phyloP scores from a whole-genome alignment of 1,139 yeast genomes.

The Candida anutae region DNA sequence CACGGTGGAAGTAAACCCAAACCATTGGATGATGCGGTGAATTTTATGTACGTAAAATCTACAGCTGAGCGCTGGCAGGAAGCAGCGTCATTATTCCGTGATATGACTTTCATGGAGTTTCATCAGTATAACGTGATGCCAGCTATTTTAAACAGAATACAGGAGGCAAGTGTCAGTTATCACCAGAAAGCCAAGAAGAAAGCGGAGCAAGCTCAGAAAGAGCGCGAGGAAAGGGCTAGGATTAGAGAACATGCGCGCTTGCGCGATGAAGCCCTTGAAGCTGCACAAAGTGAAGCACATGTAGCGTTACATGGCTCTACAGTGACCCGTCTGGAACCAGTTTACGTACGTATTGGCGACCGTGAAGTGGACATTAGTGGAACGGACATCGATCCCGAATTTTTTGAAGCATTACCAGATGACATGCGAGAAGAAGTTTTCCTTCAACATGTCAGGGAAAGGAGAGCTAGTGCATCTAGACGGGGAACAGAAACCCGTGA shows the following conservation, averaged over 20 bases:
- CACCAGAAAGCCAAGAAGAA: conserved; percentile 22
- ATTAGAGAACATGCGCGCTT: conserved; percentile 24
- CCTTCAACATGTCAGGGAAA: conserved; percentile 75
- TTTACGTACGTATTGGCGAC: conserved; percentile 70
- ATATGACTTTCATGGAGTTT: conserved; percentile 12
- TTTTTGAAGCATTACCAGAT: conserved; percentile 83
- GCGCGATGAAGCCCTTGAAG: conserved; percentile 26
- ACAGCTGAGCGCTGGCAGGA: conserved; percentile 70
- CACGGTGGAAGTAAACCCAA: conserved; percentile 2
- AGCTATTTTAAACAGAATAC: conserved; percentile 44
- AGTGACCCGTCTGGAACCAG: no score
- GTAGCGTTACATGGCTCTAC: no score
- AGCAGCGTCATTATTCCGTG: conserved; percentile 40
- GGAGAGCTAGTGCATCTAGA: conserved; percentile 45
- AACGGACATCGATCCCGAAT: conserved; percentile 88
- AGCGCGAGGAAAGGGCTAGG: conserved; percentile 22
- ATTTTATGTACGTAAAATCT: conserved; percentile 38
- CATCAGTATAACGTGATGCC: conserved; percentile 40
- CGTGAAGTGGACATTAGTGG: conserved; percentile 79
- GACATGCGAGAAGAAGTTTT: conserved; percentile 91
- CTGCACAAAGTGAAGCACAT: conserved; percentile 24
- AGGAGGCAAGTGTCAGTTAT: conserved; percentile 36
- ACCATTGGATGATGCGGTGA: conserved; percentile 9
- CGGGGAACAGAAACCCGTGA: conserved; percentile 46
- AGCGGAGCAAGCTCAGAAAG: conserved; percentile 16